A percentile compares a stretch with the other conserved stretches of the same genome.
phyloP scores from a whole-genome alignment of 2,329 filamentous ascomycete species.

The Xylaria sp. region DNA sequence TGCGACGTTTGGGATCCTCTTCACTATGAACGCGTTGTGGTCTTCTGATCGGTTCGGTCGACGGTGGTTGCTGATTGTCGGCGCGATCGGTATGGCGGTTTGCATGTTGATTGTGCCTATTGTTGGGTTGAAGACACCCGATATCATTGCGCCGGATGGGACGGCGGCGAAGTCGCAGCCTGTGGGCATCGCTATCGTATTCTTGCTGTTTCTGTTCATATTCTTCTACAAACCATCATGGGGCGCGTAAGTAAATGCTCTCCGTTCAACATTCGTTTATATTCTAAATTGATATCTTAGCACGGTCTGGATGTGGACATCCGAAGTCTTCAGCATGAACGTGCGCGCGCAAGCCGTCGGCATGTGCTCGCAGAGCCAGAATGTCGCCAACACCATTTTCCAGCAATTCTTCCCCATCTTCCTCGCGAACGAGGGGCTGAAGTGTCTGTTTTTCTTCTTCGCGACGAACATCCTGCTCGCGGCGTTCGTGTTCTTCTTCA shows the following conservation, averaged over 20 bases:
- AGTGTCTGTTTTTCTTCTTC: conserved; percentile 40
- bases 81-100: conserved; percentile 61
- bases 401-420: conserved; percentile 68
- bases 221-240: conserved; percentile 54
- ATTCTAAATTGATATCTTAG: too few relatives aligned
- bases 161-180: conserved; percentile 45
- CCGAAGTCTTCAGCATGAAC: too few relatives aligned
- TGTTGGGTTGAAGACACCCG: conserved; percentile 47
- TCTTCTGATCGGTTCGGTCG: conserved; percentile 67
- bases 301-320: too few relatives aligned
- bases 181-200: conserved; percentile 63
- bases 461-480: conserved; percentile 44
- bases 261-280: background rate
- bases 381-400: conserved; percentile 40
- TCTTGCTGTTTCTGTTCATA: conserved; percentile 61
- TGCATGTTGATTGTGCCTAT: conserved; percentile 62
- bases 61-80: conserved; percentile 63
- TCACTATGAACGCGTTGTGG: conserved; percentile 69
- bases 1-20: conserved; percentile 66
- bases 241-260: conserved; percentile 17
- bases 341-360: too few relatives aligned
- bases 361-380: too few relatives aligned
- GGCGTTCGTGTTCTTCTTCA: conserved; percentile 45
- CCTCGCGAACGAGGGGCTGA: conserved; percentile 39
- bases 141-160: conserved; percentile 39